Conservation (phyloP, 441 rosid genomes). For the Omphalea diandra region DNA sequence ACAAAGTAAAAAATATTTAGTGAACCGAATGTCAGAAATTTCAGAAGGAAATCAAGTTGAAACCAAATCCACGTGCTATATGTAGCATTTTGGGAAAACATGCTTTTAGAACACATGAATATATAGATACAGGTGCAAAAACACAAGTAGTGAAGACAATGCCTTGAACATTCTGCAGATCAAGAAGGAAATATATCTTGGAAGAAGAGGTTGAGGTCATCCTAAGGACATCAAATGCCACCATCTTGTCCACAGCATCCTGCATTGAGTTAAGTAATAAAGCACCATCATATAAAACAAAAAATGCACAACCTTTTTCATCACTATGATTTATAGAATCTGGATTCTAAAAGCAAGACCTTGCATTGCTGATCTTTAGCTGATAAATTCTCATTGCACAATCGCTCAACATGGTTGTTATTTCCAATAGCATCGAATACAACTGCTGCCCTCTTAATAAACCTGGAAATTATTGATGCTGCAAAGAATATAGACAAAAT, state of each 20-base stretch:
- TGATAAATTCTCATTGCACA: constrained; percentile 55
- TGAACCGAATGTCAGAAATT: background rate
- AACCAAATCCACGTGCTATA: background rate
- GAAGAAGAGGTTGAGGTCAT: constrained; percentile 63
- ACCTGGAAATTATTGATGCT: background rate
- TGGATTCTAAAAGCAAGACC: constrained; percentile 37
- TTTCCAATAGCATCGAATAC: constrained; percentile 58
- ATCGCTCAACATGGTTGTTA: constrained; percentile 47
- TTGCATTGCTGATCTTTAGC: constrained; percentile 66
- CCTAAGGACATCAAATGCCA: constrained; percentile 55
- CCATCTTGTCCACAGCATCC: constrained; percentile 73
- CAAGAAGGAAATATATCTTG: constrained; percentile 47
- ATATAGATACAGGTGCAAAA: background rate
- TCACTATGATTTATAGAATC: constrained; percentile 11
- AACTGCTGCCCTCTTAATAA: constrained; percentile 67
- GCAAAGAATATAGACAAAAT: background rate
- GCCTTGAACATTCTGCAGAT: constrained; percentile 23
- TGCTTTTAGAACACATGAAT: background rate
- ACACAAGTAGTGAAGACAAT: constrained; percentile 7
- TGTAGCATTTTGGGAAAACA: background rate
- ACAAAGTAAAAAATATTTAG: background rate
- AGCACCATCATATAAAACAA: constrained; percentile 20
- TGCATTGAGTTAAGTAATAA: constrained; percentile 30
- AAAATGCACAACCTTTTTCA: background rate
- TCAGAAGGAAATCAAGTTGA: background rate